Base-by-base conservation (phyloP, 352 stramenopile species). In the Phytopythium oedochilum region DNA sequence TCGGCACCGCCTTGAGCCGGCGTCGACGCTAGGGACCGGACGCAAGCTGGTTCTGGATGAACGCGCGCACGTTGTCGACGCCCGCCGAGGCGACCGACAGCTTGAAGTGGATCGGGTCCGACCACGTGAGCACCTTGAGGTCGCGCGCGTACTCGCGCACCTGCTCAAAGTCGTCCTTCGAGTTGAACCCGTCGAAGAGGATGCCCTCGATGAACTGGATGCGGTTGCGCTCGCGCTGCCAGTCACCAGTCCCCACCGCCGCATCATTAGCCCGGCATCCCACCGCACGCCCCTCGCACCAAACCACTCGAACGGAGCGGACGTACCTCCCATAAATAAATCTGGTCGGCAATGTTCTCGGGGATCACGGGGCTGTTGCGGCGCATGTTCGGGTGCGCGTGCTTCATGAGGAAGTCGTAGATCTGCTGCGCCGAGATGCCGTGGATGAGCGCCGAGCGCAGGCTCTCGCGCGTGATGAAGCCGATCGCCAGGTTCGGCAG, bases 371-470 rank as follows among this genome's bases (percentile, higher is more conserved):
- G 82, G 3, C 43, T 75, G 61, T 92, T 91, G 40, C 59, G 54
- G 6, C 79, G 71, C 79, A 93, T 92, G 46, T 88, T 89, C 17
- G 84, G 82, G 62, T 96, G 87, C 18, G 82, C 86, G 53, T 96
- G 84, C 59, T 92, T 88, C 66, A 92, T 92, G 15, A 97, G 55
- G 61, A 97, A 97, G 68, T 96, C 80, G 58, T 97, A 93, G 29
- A 97, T 96, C 59, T 96, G 87, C 57, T 94, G 78, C 20, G 87
- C 88, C 31, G 87, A 96, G 62, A 97, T 96, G 47, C 89, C 89
- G 50, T 94, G 83, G 54, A 91, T 92, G 12, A 97, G 69, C 55
- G 88, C 88, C 36, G 80, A 91, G 9, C 88, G 84, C 47, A 97
- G 73, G 61, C 85, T 96, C 63, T 96, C 87, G 32, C 89, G 83